Evolutionary conservation across 2,329 filamentous ascomycete genomes (phyloP).

Genomic region (Coleophoma eucalyptorum): DNA sequence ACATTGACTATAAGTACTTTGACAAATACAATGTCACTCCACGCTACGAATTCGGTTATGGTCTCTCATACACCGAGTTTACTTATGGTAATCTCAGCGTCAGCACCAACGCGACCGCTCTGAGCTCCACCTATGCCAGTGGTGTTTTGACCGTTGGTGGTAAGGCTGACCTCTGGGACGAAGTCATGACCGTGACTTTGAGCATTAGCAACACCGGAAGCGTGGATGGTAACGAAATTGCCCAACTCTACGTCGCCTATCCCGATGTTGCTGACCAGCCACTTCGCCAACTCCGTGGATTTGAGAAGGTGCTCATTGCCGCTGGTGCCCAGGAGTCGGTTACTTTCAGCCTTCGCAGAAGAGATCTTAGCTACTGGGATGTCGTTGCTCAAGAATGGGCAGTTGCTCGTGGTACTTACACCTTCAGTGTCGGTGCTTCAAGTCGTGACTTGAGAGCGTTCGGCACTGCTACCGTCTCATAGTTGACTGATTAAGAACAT

Average conservation of each 20-base stretch:
- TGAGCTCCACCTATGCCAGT: constrained; percentile 37
- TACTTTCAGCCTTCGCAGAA: constrained; percentile 41
- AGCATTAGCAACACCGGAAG: constrained; percentile 49
- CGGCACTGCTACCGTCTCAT: too few relatives aligned
- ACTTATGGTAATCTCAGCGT: constrained; percentile 29
- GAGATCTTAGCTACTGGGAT: background rate
- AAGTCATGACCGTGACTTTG: constrained; percentile 42
- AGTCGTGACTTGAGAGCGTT: background rate
- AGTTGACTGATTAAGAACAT: too few relatives aligned
- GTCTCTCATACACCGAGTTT: constrained; percentile 51
- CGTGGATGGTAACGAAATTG: constrained; percentile 18
- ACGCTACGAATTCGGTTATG: constrained; percentile 33
- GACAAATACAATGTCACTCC: constrained; percentile 28
- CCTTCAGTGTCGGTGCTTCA: background rate
- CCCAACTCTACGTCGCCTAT: constrained; percentile 17
- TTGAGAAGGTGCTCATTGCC: constrained; percentile 49
- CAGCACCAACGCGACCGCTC: constrained; percentile 28
- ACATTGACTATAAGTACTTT: constrained; percentile 48
- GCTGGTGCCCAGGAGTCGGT: constrained; percentile 40
- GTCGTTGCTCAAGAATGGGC: background rate
- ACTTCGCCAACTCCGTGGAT: constrained; percentile 56
- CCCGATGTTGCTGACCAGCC: constrained; percentile 39
- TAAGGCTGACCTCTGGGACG: constrained; percentile 50
- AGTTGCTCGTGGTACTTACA: background rate
- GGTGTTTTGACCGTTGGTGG: constrained; percentile 46